These are phyloP conservation scores for Glycine soja DNA, from an alignment of 306 rosid species.

Conservation along the genomic window DNA sequence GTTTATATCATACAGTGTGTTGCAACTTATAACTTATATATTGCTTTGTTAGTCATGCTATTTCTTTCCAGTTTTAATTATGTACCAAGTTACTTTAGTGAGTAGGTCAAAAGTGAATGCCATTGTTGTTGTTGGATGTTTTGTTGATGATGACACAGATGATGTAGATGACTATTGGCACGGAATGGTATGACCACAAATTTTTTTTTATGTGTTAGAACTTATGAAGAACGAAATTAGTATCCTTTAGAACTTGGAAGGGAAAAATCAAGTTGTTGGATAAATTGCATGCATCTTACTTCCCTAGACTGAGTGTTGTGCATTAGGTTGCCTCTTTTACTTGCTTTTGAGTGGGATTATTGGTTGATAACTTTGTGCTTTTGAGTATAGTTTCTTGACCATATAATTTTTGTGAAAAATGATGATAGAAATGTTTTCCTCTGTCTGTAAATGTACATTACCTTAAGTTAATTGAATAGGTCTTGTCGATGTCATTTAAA, in stretches of 20 bases:
- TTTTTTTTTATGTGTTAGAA: neutral
- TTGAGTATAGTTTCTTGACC: neutral
- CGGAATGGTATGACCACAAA: too few relatives aligned
- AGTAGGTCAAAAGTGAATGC: too few relatives aligned
- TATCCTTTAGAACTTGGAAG: conserved; percentile 3
- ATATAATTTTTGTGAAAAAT: neutral
- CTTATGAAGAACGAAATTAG: conserved; percentile 2
- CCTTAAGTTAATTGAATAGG: neutral
- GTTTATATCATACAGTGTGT: too few relatives aligned
- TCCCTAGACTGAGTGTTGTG: neutral
- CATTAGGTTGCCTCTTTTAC: neutral
- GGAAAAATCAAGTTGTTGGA: neutral
- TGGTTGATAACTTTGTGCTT: neutral
- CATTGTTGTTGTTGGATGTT: too few relatives aligned
- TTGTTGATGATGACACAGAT: too few relatives aligned
- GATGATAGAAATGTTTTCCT: conserved; percentile 12
- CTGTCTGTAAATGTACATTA: neutral
- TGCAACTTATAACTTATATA: too few relatives aligned
- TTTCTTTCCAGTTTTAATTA: too few relatives aligned
- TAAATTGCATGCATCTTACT: neutral
- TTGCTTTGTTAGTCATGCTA: too few relatives aligned
- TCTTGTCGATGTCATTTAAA: conserved; percentile 1
- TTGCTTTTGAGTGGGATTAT: neutral
- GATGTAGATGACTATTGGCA: too few relatives aligned
- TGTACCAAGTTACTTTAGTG: too few relatives aligned